Conservation (phyloP, 1,284 basidiomycete species). For the Irpex rosettiformis region DNA sequence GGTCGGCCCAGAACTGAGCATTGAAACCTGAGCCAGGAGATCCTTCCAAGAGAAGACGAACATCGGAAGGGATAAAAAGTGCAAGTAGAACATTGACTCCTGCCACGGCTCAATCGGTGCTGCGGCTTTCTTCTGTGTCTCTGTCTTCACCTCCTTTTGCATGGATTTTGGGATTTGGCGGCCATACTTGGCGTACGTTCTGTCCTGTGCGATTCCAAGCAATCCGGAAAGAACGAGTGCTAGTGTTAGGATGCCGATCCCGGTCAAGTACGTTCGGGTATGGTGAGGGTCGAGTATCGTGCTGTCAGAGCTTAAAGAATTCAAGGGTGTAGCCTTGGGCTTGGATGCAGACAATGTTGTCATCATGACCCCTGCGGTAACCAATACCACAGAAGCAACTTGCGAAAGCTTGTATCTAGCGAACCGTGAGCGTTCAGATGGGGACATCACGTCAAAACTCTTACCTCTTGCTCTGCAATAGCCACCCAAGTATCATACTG, state of each 20-base stretch:
- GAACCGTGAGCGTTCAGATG: slow-evolving; percentile 1
- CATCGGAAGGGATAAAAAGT: slow-evolving; percentile 72
- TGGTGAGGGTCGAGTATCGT: slow-evolving; percentile 13
- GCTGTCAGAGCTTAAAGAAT: background rate
- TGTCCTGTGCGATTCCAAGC: slow-evolving; percentile 86
- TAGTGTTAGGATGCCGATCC: slow-evolving; percentile 70
- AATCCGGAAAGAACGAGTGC: slow-evolving; percentile 82
- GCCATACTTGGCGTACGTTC: slow-evolving; percentile 70
- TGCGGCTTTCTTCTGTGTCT: background rate
- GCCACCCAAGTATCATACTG: slow-evolving; percentile 73
- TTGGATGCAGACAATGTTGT: slow-evolving; percentile 76
- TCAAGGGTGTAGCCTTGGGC: slow-evolving; percentile 15
- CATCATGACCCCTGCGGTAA: slow-evolving; percentile 80
- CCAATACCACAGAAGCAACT: slow-evolving; percentile 70
- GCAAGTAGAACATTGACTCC: slow-evolving; percentile 89
- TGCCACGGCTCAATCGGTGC: slow-evolving; percentile 56
- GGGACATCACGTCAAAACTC: slow-evolving; percentile 18
- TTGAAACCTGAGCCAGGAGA: slow-evolving; percentile 46
- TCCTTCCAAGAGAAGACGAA: slow-evolving; percentile 58
- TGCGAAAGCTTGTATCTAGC: slow-evolving; percentile 68
- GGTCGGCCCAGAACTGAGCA: slow-evolving; percentile 41
- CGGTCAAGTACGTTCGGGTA: slow-evolving; percentile 56
- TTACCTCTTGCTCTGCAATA: slow-evolving; percentile 56
- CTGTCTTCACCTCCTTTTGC: slow-evolving; percentile 14
- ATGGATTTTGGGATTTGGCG: slow-evolving; percentile 17